phyloP scores from a whole-genome alignment of 805 yeast species.

The Zygosaccharomyces bisporus region DNA sequence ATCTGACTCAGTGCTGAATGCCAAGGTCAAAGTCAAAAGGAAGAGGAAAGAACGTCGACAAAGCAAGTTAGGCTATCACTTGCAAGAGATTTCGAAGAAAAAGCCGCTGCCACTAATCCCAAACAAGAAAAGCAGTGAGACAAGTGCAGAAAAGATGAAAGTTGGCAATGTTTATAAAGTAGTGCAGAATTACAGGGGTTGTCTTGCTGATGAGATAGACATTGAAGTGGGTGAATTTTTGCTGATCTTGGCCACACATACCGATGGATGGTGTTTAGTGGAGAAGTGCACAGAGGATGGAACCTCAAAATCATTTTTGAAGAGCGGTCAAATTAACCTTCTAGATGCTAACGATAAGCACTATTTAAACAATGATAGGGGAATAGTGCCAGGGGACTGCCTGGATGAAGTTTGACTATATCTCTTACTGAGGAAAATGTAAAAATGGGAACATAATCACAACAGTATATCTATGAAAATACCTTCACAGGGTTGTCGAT shows the following conservation, averaged over 20 bases:
- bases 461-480: slow-evolving; percentile 19
- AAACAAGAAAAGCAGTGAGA: slow-evolving; percentile 1
- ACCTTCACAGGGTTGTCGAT: slow-evolving; percentile 43
- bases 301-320: slow-evolving; percentile 3
- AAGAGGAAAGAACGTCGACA: slow-evolving; percentile 11
- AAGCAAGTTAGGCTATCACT: slow-evolving; percentile 16
- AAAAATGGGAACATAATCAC: too few species aligned
- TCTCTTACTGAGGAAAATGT: too few species aligned
- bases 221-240: slow-evolving; percentile 35
- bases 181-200: slow-evolving; percentile 28
- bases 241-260: slow-evolving; percentile 38
- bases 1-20: slow-evolving; percentile 6
- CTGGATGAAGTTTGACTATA: slow-evolving; percentile 17
- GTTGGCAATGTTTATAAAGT: slow-evolving; percentile 22
- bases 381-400: slow-evolving; percentile 42
- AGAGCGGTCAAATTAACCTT: background rate
- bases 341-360: slow-evolving; percentile 16
- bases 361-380: slow-evolving; percentile 39
- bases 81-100: slow-evolving; percentile 15
- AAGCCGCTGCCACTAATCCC: slow-evolving; percentile 29
- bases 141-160: slow-evolving; percentile 2
- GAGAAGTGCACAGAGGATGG: slow-evolving; percentile 36
- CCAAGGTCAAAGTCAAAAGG: background rate
- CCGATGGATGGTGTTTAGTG: slow-evolving; percentile 45
- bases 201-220: slow-evolving; percentile 38